A percentile compares a stretch with the other conserved stretches of the same genome.
These are phyloP conservation scores for Casuarina cunninghamiana DNA, from an alignment of 306 rosid species.

Conservation along the genomic window DNA sequence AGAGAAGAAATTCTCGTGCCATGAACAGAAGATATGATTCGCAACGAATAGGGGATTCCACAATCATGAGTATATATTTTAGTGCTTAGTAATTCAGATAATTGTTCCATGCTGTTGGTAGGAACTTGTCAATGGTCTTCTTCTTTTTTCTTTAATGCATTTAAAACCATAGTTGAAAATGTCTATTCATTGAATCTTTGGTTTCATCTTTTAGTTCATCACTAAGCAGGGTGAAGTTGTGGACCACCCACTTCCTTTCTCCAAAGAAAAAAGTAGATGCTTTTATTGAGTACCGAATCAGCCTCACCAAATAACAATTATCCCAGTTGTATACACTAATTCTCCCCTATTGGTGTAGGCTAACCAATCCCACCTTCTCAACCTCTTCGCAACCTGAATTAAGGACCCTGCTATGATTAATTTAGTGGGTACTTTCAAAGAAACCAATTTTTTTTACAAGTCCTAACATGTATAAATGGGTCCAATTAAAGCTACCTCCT, in stretches of 20 bases:
- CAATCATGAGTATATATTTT: constrained; percentile 15
- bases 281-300: background rate
- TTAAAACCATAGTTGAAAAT: background rate
- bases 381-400: background rate
- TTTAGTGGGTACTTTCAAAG: too few species aligned
- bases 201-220: constrained; percentile 1
- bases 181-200: constrained; percentile 10
- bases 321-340: background rate
- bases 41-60: constrained; percentile 25
- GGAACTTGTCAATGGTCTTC: constrained; percentile 22
- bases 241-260: constrained; percentile 28
- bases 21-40: constrained; percentile 15
- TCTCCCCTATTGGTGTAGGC: background rate
- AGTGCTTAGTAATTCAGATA: background rate
- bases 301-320: constrained; percentile 23
- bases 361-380: background rate
- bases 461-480: background rate
- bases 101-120: background rate
- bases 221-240: constrained; percentile 9
- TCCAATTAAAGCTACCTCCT: background rate
- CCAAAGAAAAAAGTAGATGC: constrained; percentile 19
- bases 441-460: background rate
- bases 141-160: background rate
- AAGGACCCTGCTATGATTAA: too few species aligned
- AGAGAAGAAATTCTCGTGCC: background rate